Conservation (phyloP, 1,284 basidiomycete species). For the Jaminaea rosea region DNA sequence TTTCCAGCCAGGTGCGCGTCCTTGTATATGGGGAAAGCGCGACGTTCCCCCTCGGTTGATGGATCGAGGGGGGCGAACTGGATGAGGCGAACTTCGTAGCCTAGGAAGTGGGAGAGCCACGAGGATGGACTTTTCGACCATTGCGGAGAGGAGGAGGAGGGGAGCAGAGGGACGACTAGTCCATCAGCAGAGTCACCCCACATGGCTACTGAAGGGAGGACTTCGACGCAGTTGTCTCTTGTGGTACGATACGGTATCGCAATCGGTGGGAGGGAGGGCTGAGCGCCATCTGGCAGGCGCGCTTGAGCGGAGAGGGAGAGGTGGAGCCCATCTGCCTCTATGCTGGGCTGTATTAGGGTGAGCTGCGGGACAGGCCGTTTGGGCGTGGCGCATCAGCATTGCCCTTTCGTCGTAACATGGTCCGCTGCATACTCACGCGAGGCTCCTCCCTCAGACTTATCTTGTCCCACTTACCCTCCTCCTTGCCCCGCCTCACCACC, state of each 20-base stretch:
- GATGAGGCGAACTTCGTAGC: slow-evolving; percentile 23
- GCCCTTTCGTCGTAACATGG: too few species aligned
- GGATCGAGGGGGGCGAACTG: too few species aligned
- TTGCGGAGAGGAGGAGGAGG: not conserved
- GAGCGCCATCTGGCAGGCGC: not conserved
- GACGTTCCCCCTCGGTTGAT: slow-evolving; percentile 4
- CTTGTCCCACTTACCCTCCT: slow-evolving; percentile 9
- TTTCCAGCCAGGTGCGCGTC: slow-evolving; percentile 8
- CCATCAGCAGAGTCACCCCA: slow-evolving; percentile 30
- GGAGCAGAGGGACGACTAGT: slow-evolving; percentile 8
- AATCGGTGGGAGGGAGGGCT: slow-evolving; percentile 7
- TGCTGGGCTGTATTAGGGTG: not conserved
- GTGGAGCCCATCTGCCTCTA: slow-evolving; percentile 5
- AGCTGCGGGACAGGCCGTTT: too few species aligned
- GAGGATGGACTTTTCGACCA: slow-evolving; percentile 12
- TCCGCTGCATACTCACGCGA: slow-evolving; percentile 19
- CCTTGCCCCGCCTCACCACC: slow-evolving; percentile 9
- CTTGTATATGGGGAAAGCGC: slow-evolving; percentile 31
- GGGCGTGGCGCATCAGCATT: too few species aligned
- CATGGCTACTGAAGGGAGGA: slow-evolving; percentile 15
- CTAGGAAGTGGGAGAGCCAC: slow-evolving; percentile 28
- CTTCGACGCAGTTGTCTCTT: slow-evolving; percentile 11
- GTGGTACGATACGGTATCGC: slow-evolving; percentile 6
- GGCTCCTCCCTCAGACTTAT: slow-evolving; percentile 22
- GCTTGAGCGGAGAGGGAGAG: slow-evolving; percentile 11